A percentile compares a stretch with the other conserved stretches of the same genome.
Evolutionary conservation across 805 yeast species (phyloP).

Genomic region (Yamadazyma scolyti): DNA sequence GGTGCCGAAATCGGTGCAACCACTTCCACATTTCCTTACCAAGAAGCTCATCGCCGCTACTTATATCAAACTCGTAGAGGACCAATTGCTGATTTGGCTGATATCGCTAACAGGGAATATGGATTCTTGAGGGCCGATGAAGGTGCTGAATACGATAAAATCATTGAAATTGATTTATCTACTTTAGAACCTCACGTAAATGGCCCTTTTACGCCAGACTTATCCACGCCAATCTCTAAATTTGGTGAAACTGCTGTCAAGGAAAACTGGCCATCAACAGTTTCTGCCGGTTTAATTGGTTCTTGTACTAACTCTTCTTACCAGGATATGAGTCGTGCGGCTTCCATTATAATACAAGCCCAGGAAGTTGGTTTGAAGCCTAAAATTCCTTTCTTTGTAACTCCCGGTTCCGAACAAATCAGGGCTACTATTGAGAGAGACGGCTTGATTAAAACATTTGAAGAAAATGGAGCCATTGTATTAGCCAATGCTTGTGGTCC

Average conservation of each 20-base stretch:
- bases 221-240: slow-evolving; percentile 86
- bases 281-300: slow-evolving; percentile 93
- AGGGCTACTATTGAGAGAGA: slow-evolving; percentile 97
- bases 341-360: slow-evolving; percentile 86
- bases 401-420: slow-evolving; percentile 98
- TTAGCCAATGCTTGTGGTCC: slow-evolving; percentile 99
- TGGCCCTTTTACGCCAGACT: slow-evolving; percentile 98
- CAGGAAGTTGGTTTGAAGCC: slow-evolving; percentile 82
- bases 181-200: slow-evolving; percentile 91
- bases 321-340: slow-evolving; percentile 97
- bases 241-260: slow-evolving; percentile 67
- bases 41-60: slow-evolving; percentile 73
- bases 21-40: slow-evolving; percentile 95
- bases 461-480: slow-evolving; percentile 85
- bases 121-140: slow-evolving; percentile 77
- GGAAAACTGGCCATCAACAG: slow-evolving; percentile 82
- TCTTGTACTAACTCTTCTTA: slow-evolving; percentile 98
- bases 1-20: slow-evolving; percentile 99
- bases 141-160: slow-evolving; percentile 88
- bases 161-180: slow-evolving; percentile 83
- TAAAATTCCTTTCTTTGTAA: slow-evolving; percentile 86
- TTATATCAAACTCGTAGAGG: slow-evolving; percentile 80
- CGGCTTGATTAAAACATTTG: slow-evolving; percentile 78
- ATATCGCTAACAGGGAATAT: slow-evolving; percentile 51
- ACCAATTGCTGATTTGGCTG: slow-evolving; percentile 79